phyloP scores from a whole-genome alignment of 305 asterid genomes.

The Coffea humblotiana region DNA sequence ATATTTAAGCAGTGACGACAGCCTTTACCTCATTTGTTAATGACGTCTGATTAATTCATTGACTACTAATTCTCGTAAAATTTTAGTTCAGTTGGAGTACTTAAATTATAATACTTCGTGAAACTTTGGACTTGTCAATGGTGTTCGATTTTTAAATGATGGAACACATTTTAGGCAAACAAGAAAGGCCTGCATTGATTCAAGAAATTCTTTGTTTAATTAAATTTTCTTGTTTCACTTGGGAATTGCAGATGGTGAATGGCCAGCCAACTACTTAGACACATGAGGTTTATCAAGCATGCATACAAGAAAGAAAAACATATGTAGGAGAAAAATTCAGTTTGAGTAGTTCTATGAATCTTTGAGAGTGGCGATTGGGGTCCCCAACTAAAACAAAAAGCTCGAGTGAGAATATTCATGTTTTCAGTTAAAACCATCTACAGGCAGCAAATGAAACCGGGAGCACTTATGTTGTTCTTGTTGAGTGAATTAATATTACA shows the following conservation, averaged over 20 bases:
- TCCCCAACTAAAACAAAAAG: constrained; percentile 4
- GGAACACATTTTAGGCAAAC: not conserved
- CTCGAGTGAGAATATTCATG: constrained; percentile 1
- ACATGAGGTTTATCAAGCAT: not conserved
- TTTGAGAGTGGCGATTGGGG: not conserved
- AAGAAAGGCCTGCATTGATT: constrained; percentile 8
- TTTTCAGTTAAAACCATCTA: not conserved
- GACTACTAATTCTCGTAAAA: not conserved
- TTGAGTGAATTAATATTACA: not conserved
- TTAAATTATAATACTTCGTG: not conserved
- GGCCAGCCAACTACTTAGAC: not conserved
- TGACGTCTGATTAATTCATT: not conserved
- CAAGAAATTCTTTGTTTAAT: not conserved
- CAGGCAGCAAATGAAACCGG: not conserved
- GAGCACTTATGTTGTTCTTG: not conserved
- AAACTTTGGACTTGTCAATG: constrained; percentile 14
- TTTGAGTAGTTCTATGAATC: not conserved
- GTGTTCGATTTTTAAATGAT: not conserved
- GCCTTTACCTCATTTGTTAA: not conserved
- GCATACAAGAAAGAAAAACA: not conserved
- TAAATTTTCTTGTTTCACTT: not conserved
- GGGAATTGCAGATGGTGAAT: not conserved
- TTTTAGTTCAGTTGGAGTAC: not conserved
- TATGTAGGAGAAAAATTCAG: not conserved
- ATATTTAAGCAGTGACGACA: not conserved